phyloP scores from a whole-genome alignment of 257 asterid species.

The Eustoma russellianum region DNA sequence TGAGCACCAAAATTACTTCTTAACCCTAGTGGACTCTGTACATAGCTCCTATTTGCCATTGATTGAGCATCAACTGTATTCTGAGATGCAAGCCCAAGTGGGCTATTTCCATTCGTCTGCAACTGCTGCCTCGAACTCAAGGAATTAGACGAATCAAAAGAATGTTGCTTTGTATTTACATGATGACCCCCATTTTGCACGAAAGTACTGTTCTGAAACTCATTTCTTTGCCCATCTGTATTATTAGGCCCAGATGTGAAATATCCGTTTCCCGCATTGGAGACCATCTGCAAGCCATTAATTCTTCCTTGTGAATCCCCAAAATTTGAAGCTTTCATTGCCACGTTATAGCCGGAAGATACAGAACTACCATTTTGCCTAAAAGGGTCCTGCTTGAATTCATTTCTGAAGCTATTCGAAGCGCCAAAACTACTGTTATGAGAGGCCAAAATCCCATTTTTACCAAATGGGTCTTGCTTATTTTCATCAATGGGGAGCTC shows the following conservation, averaged over 20 bases:
- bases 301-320: no score
- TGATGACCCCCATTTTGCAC: slow-evolving; percentile 2
- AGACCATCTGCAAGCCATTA: no score
- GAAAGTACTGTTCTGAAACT: slow-evolving; percentile 1
- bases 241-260: no score
- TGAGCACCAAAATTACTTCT: slow-evolving; percentile 11
- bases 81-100: slow-evolving; percentile 1
- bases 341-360: no score
- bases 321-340: no score
- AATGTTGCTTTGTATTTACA: not conserved
- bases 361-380: no score
- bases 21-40: slow-evolving; percentile 7
- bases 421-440: not conserved
- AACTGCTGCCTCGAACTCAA: not conserved
- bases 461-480: slow-evolving; percentile 12
- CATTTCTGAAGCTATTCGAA: no score
- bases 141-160: not conserved
- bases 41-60: slow-evolving; percentile 8
- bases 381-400: no score
- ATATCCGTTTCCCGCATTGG: no score
- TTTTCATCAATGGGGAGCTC: not conserved
- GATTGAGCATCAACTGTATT: slow-evolving; percentile 8
- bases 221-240: no score
- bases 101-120: not conserved
- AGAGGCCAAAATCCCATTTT: not conserved